Base-by-base conservation (phyloP, 2,329 filamentous ascomycete species). In the Emericellopsis atlantica region DNA sequence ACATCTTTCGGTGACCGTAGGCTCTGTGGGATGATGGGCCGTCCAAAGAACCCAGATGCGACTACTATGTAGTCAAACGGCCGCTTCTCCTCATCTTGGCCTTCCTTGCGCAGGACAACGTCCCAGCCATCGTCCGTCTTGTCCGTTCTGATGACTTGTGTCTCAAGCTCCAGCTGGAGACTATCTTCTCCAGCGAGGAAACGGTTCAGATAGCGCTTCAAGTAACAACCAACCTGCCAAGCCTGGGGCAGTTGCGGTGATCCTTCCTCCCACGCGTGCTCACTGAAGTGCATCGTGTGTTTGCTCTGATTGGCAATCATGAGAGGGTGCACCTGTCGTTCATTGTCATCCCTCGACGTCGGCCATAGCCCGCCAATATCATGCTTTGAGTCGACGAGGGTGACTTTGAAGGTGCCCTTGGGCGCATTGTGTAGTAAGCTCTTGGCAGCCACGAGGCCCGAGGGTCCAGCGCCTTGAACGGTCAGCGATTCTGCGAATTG, bases 281-380 rank as follows among this genome's bases (percentile, higher is more conserved):
- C 86, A 47, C 74, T 78, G 50, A 81, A 81, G 49, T 75, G 72
- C 47, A 92, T 77, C 0, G 84, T 86, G 57, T 87, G 85, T 36
- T 73, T 74, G 60, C 82, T 88, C 51, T 89, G 76, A 55, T 93
- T 93, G 4, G 75, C 75, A 14, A 74, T 66, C 68, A 84, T 83
- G 40, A 82, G 69, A 8, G 81, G 81, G 46, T 82, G 76, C 14
- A 81, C 61, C 32, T 74, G 61, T 3, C 74, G 68, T 2, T 49
- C 59, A n/a, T 46, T 48, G 41, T 79, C 76, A 2, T 60, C 48
- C 40, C 64, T 67, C 11, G 59, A 57, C 2, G 65, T 61, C 4
- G 81, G 80, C 86, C 86, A 93, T n/a, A 92, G 72, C 0, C 86
- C 86, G 10, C 85, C 86, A 14, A 90, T 69, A 32, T 74, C 69